Conservation (phyloP, 2,329 filamentous ascomycete genomes). For the Cladosporium halotolerans region DNA sequence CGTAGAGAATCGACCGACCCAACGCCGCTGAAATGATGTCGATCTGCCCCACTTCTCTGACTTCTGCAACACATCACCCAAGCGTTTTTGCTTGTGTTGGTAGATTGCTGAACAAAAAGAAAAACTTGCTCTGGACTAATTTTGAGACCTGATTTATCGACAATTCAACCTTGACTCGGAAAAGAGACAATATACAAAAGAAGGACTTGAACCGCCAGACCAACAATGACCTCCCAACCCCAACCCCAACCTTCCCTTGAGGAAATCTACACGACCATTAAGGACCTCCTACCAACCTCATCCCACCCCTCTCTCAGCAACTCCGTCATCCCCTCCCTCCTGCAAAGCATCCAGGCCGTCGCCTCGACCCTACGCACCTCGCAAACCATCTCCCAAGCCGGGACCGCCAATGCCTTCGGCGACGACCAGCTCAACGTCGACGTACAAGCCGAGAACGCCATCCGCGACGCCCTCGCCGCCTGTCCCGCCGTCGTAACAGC, state of each 20-base stretch:
- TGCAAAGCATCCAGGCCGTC: constrained; percentile 42
- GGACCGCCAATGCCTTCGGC: constrained; percentile 52
- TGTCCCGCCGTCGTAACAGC: constrained; percentile 46
- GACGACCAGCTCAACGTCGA: constrained; percentile 57
- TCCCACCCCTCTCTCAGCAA: constrained; percentile 6
- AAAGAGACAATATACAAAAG: no score
- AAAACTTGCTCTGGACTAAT: no score
- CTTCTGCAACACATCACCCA: neutral
- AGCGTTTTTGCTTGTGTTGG: no score
- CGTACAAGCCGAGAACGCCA: constrained; percentile 44
- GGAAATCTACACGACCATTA: neutral
- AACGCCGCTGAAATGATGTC: neutral
- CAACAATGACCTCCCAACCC: neutral
- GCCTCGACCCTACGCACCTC: constrained; percentile 40
- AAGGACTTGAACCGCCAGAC: no score
- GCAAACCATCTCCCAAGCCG: constrained; percentile 43
- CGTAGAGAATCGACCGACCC: neutral
- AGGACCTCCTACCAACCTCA: neutral
- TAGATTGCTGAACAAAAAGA: no score
- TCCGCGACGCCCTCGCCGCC: constrained; percentile 40
- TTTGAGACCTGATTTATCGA: no score
- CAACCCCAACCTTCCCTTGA: neutral
- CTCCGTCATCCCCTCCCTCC: constrained; percentile 46
- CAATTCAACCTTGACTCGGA: no score
- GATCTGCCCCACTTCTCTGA: neutral